A percentile compares a stretch with the other conserved stretches of the same genome.
Conservation (phyloP, 331 rosid species). For the Rhamnella rubrinervis region DNA sequence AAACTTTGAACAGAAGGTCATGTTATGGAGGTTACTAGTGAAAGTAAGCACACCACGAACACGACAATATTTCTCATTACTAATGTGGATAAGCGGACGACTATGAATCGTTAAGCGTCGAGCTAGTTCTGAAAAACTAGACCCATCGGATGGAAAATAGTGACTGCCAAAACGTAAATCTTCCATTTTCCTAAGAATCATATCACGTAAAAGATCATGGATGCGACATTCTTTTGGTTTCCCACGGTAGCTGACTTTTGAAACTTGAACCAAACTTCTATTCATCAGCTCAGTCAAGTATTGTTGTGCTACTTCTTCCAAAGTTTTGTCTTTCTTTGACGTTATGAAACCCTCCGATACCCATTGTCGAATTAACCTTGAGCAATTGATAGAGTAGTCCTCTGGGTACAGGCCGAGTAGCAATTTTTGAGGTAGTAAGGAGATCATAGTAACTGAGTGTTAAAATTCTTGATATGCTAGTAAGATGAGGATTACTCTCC, state of each 20-base stretch:
- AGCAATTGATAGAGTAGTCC: background rate
- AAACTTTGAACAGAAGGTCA: background rate
- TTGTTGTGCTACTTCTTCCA: too few relatives aligned
- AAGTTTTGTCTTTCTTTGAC: too few relatives aligned
- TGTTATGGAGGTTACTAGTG: background rate
- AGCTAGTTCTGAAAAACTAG: background rate
- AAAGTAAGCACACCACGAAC: conserved; percentile 3
- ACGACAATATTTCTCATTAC: too few relatives aligned
- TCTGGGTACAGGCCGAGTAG: conserved; percentile 8
- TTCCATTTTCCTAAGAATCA: background rate
- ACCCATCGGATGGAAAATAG: background rate
- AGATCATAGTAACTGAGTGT: conserved; percentile 16
- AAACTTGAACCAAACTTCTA: too few relatives aligned
- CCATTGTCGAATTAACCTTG: conserved; percentile 19
- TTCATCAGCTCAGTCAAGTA: too few relatives aligned
- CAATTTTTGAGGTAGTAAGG: conserved; percentile 11
- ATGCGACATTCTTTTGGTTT: too few relatives aligned
- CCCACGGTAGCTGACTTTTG: too few relatives aligned
- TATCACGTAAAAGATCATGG: too few relatives aligned
- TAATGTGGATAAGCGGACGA: too few relatives aligned
- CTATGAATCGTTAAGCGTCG: conserved; percentile 17
- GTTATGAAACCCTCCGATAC: too few relatives aligned
- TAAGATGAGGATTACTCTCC: background rate
- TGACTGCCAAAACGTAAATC: conserved; percentile 17
- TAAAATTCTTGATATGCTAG: background rate